Evolutionary conservation across 1,284 basidiomycete species (phyloP), one percentile per base, ranked within the genome.

Genomic region (Ustilago sp.): DNA sequence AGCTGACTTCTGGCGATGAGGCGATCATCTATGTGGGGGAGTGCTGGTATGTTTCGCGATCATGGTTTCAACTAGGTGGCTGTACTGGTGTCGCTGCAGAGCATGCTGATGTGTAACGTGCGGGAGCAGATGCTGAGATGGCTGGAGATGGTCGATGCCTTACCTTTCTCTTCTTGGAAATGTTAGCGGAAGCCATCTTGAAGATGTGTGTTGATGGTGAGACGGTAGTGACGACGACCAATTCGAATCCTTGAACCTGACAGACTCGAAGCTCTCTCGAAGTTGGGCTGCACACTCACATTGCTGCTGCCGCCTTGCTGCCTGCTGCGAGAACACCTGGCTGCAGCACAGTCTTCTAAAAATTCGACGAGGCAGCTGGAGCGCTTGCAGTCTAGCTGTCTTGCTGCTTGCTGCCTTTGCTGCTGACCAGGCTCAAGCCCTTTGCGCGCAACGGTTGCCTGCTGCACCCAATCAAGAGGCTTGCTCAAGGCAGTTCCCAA

Each of bases 131-230:
- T 35, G 54, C 35, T 13, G 19, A 35, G 47, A 41, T 50, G 60
- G 34, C 11, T 28, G 47, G 4, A 15, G 45, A 43, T 45, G 57
- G 55, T n/a, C n/a, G 56, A 35, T 38, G 47, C 59, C 76, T 75
- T 70, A 82, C 80, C 80, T 84, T 84, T 77, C 83, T 84, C 81
- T 79, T 83, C 77, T 84, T 84, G 80, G 81, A 83, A 72, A 84
- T 83, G 72, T 83, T 82, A 73, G 81, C 69, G 53, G 80, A 79
- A 74, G 79, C 77, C 79, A 82, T 82, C 63, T 75, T 82, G 76
- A 69, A 64, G 72, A 59, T n/a, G 63, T 74, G 64, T 53, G 62
- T 64, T 74, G 76, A 68, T 77, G 63, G 64, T 69, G 31, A 55
- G 59, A 60, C 39, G 63, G 23, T 56, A 68, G 59, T 51, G 55